Base-by-base conservation (phyloP, 2,329 filamentous ascomycete genomes). In the Colletotrichum orbiculare region DNA sequence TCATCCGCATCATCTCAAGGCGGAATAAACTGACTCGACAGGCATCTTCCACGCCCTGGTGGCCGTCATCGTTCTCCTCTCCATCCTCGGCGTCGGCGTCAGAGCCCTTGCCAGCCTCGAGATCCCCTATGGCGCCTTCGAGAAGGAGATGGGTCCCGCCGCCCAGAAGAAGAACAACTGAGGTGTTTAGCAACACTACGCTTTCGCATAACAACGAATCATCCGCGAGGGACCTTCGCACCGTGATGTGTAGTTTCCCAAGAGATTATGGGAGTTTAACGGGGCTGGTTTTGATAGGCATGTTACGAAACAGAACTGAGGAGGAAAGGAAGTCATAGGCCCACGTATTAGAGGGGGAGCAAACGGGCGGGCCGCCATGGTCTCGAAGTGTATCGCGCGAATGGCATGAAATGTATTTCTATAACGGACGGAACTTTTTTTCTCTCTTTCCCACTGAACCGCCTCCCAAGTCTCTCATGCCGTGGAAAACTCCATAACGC, bases 91-190 rank as follows among this genome's bases (percentile, higher is more conserved):
- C 69, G 89, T 94, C 61, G 96, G 91, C 12, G 80, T 98, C 60
- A 87, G 79, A 65, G 94, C 92, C 12, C 83, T 98, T 11, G 82
- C 87, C 7, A 95, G 93, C 70, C 84, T 99, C 15, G 85, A 97
- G 76, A 93, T 98, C 37, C 92, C 93, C 1, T 98, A 98, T 77
- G 93, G 92, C 68, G 94, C 96, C 2, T 99, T 98, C 75, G 95
- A 96, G 76, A 97, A 97, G 83, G 95, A 97, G 71, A 97, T 93
- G 84, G 93, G 94, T 0, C 92, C 93, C n/a, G 84, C 89, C 42
- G 91, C 91, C 38, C 92, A 96, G 79, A 97, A 94, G 87, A 97
- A 93, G 79, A 96, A 94, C 87, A 97, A 93, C 82, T 85, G 25
- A 90, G 78, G 85, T 84, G 71, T 79, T 77, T 67, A 42, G 43